Base-by-base conservation (phyloP, 331 rosid species). In the Quercus lobata region DNA sequence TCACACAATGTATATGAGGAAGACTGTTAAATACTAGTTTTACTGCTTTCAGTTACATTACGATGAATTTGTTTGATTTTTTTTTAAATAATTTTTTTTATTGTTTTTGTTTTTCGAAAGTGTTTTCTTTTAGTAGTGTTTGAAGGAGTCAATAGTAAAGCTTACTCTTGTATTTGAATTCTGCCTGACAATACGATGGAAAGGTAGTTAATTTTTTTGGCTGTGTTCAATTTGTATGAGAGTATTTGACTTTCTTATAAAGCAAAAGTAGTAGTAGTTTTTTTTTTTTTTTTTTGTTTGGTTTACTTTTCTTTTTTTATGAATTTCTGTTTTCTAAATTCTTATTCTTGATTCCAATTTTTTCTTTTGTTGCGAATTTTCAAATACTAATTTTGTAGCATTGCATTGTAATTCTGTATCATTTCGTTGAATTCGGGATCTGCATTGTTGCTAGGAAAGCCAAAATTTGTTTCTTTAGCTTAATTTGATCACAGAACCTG, bases 1-100 rank as follows among this genome's bases (percentile, higher is more conserved):
- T 76, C 54, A 16, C 66, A 53, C 90, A 89, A 89, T 89, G 91
- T 87, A 27, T 80, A 71, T 83, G 79, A 72, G 74, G 66, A 61
- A 65, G 71, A 72, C 63, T 30, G 60, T 74, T 52, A 41, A 69
- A 68, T 81, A 75, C 72, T 76, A 83, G 37, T 82, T 72, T 4
- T 37, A 73, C 72, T 79, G 54, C 73, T 49, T 70, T 37, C 52
- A 32, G 70, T 80, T 74, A 44, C 56, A 69, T 57, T 69, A 73
- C 35, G 77, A 75, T 74, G 25, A 41, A 49, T 69, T 81, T 81
- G 69, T 49, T 76, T 4, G 21, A 30, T 66, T 61, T 66, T 58
- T 75, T 37, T 29, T 19, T 68, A 0, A 49, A 16, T 24, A 55
- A 69, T 18, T 0, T 35, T 72, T 32, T 80, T 14, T 73, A 22